Evolutionary conservation across 352 stramenopile genomes (phyloP).

Genomic region (Hyaloperonospora brassicae): DNA sequence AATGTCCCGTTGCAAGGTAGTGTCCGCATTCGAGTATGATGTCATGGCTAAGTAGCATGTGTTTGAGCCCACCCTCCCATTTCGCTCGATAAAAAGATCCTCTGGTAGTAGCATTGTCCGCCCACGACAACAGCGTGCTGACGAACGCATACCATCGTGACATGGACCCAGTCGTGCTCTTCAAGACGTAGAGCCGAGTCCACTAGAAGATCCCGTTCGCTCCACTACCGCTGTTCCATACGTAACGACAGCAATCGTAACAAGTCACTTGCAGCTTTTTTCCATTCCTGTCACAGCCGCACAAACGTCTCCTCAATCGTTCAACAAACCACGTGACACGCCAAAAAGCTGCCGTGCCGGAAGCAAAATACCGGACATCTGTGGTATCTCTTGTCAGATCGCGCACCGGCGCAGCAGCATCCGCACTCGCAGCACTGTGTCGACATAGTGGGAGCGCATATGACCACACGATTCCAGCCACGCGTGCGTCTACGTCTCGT

Average conservation of each 20-base stretch:
- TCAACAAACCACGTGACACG: conserved; percentile 55
- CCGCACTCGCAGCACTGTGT: conserved; percentile 53
- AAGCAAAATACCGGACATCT: conserved; percentile 29
- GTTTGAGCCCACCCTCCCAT: conserved; percentile 56
- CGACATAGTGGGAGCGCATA: conserved; percentile 50
- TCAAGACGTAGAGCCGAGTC: conserved; percentile 59
- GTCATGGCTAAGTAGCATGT: conserved; percentile 39
- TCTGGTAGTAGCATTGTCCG: conserved; percentile 58
- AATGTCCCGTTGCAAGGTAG: conserved; percentile 61
- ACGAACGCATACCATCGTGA: conserved; percentile 75
- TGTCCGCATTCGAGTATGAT: conserved; percentile 42
- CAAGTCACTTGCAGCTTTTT: conserved; percentile 33
- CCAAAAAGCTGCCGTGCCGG: conserved; percentile 46
- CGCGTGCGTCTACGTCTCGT: conserved; percentile 37
- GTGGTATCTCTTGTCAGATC: conserved; percentile 15
- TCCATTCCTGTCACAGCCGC: conserved; percentile 48
- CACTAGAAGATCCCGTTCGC: conserved; percentile 83
- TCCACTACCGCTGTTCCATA: conserved; percentile 76
- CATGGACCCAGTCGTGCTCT: conserved; percentile 59
- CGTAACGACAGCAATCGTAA: conserved; percentile 45
- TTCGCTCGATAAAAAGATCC: conserved; percentile 66
- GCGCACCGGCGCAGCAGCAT: conserved; percentile 31
- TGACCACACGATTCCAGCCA: conserved; percentile 37
- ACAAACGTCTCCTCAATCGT: conserved; percentile 47
- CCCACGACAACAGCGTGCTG: conserved; percentile 51